phyloP scores from a whole-genome alignment of 495 filamentous ascomycete species.

The Lasiosphaeria ovina region DNA sequence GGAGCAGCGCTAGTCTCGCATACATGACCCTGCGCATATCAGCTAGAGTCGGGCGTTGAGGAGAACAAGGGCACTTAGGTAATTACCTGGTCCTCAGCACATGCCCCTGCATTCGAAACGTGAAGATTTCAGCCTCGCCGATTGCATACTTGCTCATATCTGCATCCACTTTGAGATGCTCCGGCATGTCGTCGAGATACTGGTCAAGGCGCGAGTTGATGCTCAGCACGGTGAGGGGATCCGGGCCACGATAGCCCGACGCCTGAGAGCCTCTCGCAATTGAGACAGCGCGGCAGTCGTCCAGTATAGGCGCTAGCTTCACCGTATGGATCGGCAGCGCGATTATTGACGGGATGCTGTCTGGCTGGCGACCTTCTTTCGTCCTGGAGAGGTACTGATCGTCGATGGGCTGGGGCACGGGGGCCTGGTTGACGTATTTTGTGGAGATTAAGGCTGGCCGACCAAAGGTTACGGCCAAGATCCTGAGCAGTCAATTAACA shows the following conservation, averaged over 20 bases:
- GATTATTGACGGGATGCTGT: constrained; percentile 10
- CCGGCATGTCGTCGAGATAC: constrained; percentile 7
- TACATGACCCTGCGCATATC: neutral
- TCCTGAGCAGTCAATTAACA: constrained; percentile 13
- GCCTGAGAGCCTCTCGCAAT: neutral
- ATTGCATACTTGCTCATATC: constrained; percentile 3
- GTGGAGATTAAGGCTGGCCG: constrained; percentile 31
- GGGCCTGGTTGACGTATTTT: constrained; percentile 9
- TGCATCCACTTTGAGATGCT: constrained; percentile 10
- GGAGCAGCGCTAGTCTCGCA: constrained; percentile 17
- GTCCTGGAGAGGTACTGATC: constrained; percentile 30
- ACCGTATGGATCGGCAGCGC: constrained; percentile 2
- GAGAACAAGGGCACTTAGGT: no score
- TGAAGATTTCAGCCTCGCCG: neutral
- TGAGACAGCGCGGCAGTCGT: neutral
- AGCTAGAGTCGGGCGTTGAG: no score
- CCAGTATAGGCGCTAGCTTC: constrained; percentile 1
- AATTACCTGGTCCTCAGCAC: neutral
- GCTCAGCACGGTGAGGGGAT: constrained; percentile 14
- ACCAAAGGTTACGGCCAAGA: constrained; percentile 36
- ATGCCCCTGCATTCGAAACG: neutral
- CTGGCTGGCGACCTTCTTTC: constrained; percentile 20
- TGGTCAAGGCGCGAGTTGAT: constrained; percentile 18
- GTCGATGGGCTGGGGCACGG: constrained; percentile 27
- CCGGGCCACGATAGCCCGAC: constrained; percentile 5